phyloP scores from a whole-genome alignment of 306 rosid genomes.

The Luffa acutangula region DNA sequence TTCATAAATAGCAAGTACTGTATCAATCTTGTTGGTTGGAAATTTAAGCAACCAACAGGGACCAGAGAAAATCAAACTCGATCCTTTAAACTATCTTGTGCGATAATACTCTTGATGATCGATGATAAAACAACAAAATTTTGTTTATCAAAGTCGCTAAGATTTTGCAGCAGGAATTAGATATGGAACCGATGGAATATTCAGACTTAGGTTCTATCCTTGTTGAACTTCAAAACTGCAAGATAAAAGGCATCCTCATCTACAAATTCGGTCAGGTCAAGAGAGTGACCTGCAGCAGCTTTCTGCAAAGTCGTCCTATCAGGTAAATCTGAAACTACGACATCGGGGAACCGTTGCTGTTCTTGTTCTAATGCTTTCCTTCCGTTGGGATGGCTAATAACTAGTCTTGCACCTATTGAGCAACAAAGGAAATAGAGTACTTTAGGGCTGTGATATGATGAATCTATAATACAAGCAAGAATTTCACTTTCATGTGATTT shows the following conservation, averaged over 20 bases:
- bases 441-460: neutral
- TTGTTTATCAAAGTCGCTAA: neutral
- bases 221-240: slow-evolving; percentile 45
- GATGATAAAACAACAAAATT: neutral
- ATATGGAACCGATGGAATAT: neutral
- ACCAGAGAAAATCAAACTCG: neutral
- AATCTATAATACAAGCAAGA: neutral
- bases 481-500: neutral
- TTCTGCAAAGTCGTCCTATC: slow-evolving; percentile 39
- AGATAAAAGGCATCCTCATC: slow-evolving; percentile 58
- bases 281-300: slow-evolving; percentile 50
- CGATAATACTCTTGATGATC: neutral
- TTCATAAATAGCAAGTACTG: neutral
- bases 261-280: slow-evolving; percentile 49
- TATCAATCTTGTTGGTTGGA: neutral
- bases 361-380: slow-evolving; percentile 52
- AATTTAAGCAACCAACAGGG: neutral
- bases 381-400: slow-evolving; percentile 82
- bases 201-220: slow-evolving; percentile 4
- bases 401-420: slow-evolving; percentile 59
- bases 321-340: slow-evolving; percentile 62
- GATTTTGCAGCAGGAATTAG: neutral
- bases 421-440: slow-evolving; percentile 10
- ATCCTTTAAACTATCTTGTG: neutral
- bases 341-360: slow-evolving; percentile 39